Evolutionary conservation across 306 rosid genomes (phyloP).

Genomic region (Vachellia pachyceras): DNA sequence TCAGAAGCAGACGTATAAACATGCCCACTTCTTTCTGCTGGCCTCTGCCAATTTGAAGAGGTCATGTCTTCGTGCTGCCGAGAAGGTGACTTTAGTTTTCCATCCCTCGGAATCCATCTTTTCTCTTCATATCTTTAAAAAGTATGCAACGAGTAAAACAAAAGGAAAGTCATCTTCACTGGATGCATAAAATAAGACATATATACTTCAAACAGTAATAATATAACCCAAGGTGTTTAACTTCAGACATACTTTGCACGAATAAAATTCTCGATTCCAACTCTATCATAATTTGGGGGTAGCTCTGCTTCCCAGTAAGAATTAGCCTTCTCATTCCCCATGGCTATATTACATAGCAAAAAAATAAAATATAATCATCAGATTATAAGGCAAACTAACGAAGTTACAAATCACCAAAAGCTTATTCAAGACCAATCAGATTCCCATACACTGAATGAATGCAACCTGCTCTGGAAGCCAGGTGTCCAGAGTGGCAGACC

Average conservation of each 20-base stretch:
- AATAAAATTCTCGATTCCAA: constrained; percentile 97
- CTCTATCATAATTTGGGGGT: constrained; percentile 96
- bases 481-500: constrained; percentile 97
- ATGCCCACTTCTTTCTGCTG: constrained; percentile 73
- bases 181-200: constrained; percentile 18
- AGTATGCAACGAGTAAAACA: constrained; percentile 27
- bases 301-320: constrained; percentile 97
- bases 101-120: constrained; percentile 89
- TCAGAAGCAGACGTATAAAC: constrained; percentile 57
- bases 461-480: constrained; percentile 99
- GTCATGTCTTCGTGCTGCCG: constrained; percentile 66
- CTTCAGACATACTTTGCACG: constrained; percentile 88
- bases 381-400: constrained; percentile 28
- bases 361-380: constrained; percentile 36
- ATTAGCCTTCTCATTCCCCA: constrained; percentile 98
- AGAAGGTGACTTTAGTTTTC: constrained; percentile 72
- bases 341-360: constrained; percentile 57
- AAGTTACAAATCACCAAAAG: constrained; percentile 32
- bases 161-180: constrained; percentile 34
- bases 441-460: constrained; percentile 82
- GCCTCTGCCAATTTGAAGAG: constrained; percentile 70
- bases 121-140: constrained; percentile 89
- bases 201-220: constrained; percentile 27
- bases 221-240: constrained; percentile 37
- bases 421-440: constrained; percentile 6